Base-by-base conservation (phyloP, 805 yeast species). In the Saturnispora bothae region DNA sequence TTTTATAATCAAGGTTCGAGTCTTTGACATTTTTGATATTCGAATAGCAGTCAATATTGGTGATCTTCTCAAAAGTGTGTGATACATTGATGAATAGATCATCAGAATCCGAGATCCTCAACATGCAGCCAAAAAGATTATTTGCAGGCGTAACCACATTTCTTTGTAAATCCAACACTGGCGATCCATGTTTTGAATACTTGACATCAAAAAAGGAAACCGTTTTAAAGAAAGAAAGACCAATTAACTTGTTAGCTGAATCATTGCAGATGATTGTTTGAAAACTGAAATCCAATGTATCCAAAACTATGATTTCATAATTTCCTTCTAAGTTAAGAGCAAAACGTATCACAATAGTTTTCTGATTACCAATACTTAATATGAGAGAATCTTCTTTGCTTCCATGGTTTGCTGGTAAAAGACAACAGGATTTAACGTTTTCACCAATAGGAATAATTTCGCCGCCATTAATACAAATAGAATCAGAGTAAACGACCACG, bases 351-450 rank as follows among this genome's bases (percentile, higher is more conserved):
- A 54, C 38, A 15, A 56, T 43, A 10, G 54, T 37, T 12, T 6
- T 23, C 7, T 13, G 13, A 5, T 25, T 17, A 18, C 20, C 34
- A 8, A 37, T 22, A 31, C 40, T 37, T 12, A 44, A 3, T 8
- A 59, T 15, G 6, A 60, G 28, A 1, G 54, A 44, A 36, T 59
- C 63, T 37, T 53, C 59, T 14, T 40, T 31, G 5, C 54, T 46
- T 6, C 37, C 33, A 10, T 35, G 41, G 16, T 45, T 47, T 1
- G 54, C 50, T 7, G 49, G 50, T 1, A 57, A 38, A 4, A 54
- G 47, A 10, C 49, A 43, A 3, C 59, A 50, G 19, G 49, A 42
- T 39, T 51, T 15, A 12, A 57, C 51, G 0, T 43, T 30, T 1
- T 48, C 42, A 30, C 49, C 51, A 9, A 56, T 45, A 9, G 43